These are phyloP conservation scores for Trypanosomatidae sp. DNA, from an alignment of 208 protist species.

Conservation along the genomic window DNA sequence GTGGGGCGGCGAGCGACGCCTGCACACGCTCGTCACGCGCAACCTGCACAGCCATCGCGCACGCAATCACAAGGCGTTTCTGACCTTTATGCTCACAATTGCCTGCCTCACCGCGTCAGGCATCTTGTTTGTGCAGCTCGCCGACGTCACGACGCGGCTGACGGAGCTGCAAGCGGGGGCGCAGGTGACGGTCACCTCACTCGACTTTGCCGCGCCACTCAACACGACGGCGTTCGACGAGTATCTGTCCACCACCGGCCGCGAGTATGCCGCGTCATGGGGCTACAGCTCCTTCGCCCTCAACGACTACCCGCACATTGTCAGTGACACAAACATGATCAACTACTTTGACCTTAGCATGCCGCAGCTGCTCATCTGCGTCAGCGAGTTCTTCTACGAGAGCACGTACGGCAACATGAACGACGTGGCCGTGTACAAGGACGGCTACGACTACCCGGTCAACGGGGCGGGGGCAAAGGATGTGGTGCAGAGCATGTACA, in stretches of 20 bases:
- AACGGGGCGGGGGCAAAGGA: conserved; percentile 20
- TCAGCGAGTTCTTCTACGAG: conserved; percentile 38
- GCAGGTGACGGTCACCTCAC: conserved; percentile 26
- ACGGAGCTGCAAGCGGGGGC: conserved; percentile 32
- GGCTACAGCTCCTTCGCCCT: conserved; percentile 56
- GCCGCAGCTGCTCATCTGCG: conserved; percentile 7
- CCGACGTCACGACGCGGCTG: conserved; percentile 24
- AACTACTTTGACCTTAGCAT: conserved; percentile 4
- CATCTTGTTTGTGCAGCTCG: conserved; percentile 49
- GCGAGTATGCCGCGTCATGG: conserved; percentile 22
- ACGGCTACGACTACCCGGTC: conserved; percentile 13
- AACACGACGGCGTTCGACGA: conserved; percentile 19
- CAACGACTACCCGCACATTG: conserved; percentile 39
- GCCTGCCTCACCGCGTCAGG: conserved; percentile 84
- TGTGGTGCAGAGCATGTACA: conserved; percentile 58
- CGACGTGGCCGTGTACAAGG: conserved; percentile 19
- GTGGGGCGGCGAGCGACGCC: conserved; percentile 61
- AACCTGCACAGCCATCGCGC: conserved; percentile 80
- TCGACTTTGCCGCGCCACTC: conserved; percentile 20
- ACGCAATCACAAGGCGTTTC: conserved; percentile 87
- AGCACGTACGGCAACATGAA: conserved; percentile 40
- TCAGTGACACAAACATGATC: conserved; percentile 8
- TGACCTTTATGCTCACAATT: conserved; percentile 91
- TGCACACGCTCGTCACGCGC: conserved; percentile 81
- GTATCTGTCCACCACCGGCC: conserved; percentile 19